These are phyloP conservation scores for Cercospora sp. DNA, from an alignment of 2,329 filamentous ascomycete genomes.

Conservation along the genomic window DNA sequence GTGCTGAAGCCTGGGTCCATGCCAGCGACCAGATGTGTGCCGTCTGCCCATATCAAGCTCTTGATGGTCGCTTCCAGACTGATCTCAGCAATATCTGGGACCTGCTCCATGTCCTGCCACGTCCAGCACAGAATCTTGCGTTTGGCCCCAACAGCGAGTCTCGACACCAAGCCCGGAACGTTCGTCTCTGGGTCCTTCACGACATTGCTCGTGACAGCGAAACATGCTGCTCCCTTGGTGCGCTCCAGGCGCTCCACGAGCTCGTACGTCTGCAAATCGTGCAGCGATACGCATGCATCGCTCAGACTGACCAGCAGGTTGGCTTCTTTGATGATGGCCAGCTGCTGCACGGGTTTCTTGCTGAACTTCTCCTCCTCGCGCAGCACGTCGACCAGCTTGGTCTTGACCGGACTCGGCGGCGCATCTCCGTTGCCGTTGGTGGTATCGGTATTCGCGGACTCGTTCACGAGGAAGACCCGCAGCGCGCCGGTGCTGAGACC, in stretches of 20 bases:
- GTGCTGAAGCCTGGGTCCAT: conserved; percentile 90
- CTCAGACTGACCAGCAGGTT: conserved; percentile 88
- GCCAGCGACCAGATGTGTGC: conserved; percentile 81
- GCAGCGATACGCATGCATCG: conserved; percentile 82
- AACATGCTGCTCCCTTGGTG: conserved; percentile 84
- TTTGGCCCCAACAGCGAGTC: conserved; percentile 90
- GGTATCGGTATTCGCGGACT: conserved; percentile 44
- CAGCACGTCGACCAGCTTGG: conserved; percentile 71
- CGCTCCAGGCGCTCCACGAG: conserved; percentile 75
- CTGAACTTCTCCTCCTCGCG: conserved; percentile 95
- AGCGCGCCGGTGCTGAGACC: conserved; percentile 87
- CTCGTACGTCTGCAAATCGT: conserved; percentile 83
- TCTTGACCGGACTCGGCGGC: conserved; percentile 35
- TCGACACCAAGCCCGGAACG: conserved; percentile 88
- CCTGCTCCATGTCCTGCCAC: conserved; percentile 93
- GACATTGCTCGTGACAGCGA: conserved; percentile 94
- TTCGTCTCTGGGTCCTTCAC: conserved; percentile 83
- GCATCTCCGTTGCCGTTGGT: conserved; percentile 31
- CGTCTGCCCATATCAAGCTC: conserved; percentile 86
- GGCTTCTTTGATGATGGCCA: conserved; percentile 93
- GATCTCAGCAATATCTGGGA: conserved; percentile 71
- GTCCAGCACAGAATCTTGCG: conserved; percentile 85
- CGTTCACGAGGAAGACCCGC: conserved; percentile 88
- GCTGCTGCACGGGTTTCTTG: conserved; percentile 82
- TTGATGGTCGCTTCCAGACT: conserved; percentile 80